phyloP scores from a whole-genome alignment of 805 yeast genomes.

The Barnettozyma californica region DNA sequence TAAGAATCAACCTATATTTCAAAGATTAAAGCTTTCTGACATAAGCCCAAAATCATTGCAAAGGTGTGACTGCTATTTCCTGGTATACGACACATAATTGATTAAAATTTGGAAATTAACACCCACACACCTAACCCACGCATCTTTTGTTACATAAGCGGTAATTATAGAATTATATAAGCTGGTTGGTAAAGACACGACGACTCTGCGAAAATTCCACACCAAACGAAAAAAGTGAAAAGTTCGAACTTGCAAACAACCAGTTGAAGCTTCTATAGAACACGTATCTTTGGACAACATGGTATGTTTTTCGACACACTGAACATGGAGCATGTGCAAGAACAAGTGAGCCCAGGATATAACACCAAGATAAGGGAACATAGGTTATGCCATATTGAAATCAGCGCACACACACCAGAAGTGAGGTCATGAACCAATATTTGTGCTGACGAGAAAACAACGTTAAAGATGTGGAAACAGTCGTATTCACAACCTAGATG shows the following conservation, averaged over 20 bases:
- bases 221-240: conserved; percentile 10
- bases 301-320: conserved; percentile 8
- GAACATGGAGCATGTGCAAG: not conserved
- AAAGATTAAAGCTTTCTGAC: not conserved
- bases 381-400: not conserved
- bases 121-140: conserved; percentile 5
- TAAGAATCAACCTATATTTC: not conserved
- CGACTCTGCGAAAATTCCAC: conserved; percentile 4
- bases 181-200: conserved; percentile 3
- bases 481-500: not conserved
- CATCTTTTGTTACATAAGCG: conserved; percentile 1
- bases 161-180: not conserved
- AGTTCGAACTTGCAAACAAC: conserved; percentile 5
- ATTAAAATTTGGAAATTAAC: not conserved
- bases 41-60: not conserved
- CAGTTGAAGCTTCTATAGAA: not conserved
- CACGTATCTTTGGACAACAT: conserved; percentile 8
- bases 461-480: not conserved
- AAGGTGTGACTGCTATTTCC: conserved; percentile 7
- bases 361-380: not conserved
- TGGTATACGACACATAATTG: conserved; percentile 1
- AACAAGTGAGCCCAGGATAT: not conserved
- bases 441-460: not conserved
- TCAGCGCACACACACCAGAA: not conserved
- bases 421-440: not conserved